Conservation (phyloP, 129 eudicot species). For the Cynara cardunculus region DNA sequence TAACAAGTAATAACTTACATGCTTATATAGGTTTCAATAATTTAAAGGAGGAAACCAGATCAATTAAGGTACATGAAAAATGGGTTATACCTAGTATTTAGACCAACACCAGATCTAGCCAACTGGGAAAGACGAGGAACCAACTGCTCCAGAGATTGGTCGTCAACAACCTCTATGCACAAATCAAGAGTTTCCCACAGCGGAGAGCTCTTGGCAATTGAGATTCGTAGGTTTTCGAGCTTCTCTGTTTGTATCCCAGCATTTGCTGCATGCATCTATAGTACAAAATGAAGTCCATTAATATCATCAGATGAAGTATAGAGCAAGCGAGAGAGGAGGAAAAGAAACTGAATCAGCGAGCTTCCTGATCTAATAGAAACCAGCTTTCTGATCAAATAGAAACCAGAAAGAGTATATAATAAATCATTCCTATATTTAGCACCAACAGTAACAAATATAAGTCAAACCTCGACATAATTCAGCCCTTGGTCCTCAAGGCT, state of each 20-base stretch:
- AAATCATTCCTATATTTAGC: not conserved
- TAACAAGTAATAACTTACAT: not conserved
- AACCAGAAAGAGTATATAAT: constrained; percentile 4
- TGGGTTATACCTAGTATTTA: constrained; percentile 72
- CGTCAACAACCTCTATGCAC: constrained; percentile 78
- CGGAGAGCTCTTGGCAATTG: constrained; percentile 94
- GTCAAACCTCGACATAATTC: constrained; percentile 87
- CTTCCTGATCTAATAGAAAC: not conserved
- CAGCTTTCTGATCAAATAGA: not conserved
- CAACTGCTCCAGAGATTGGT: constrained; percentile 69
- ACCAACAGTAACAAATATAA: constrained; percentile 12
- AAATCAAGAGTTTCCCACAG: constrained; percentile 96
- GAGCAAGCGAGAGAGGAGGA: not conserved
- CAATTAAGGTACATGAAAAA: not conserved
- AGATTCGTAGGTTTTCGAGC: constrained; percentile 85
- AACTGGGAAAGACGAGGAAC: constrained; percentile 92
- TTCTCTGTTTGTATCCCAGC: constrained; percentile 93
- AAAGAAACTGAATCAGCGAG: not conserved
- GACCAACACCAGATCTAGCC: constrained; percentile 92
- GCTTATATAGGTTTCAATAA: not conserved
- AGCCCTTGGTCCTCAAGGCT: constrained; percentile 98
- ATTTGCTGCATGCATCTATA: constrained; percentile 87
- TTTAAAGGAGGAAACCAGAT: not conserved
- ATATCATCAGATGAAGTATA: not conserved
- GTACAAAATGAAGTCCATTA: not conserved